These are phyloP conservation scores for Microdochium bolleyi DNA, from an alignment of 2,329 filamentous ascomycete species.

Conservation along the genomic window DNA sequence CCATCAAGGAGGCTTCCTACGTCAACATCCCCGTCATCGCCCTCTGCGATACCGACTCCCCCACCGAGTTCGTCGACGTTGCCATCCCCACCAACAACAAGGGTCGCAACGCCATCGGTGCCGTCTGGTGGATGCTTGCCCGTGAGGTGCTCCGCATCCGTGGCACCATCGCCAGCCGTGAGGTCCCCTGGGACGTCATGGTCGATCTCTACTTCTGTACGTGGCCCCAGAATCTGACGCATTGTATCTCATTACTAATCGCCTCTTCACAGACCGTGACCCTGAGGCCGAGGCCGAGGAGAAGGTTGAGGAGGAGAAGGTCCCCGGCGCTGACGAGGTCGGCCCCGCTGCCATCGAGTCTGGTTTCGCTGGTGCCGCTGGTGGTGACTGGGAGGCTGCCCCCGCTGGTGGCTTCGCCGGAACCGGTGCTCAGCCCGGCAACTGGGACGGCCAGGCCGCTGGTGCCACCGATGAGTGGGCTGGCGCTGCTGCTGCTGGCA, in stretches of 20 bases:
- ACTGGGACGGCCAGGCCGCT: conserved; percentile 45
- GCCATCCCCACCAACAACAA: conserved; percentile 99
- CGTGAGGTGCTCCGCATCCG: conserved; percentile 99
- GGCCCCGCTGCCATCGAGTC: conserved; percentile 70
- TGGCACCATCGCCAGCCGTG: conserved; percentile 90
- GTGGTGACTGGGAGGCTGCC: conserved; percentile 79
- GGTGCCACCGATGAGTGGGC: conserved; percentile 57
- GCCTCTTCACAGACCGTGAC: conserved; percentile 64
- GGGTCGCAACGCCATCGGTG: conserved; percentile 97
- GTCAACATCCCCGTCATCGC: conserved; percentile 99
- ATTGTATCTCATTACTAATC: conserved; percentile 9
- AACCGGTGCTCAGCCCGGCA: conserved; percentile 43
- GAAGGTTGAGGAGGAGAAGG: conserved; percentile 91
- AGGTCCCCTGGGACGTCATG: conserved; percentile 98
- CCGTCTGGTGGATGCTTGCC: conserved; percentile 99
- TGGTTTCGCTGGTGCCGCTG: conserved; percentile 56
- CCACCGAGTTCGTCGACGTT: conserved; percentile 98
- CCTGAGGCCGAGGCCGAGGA: conserved; percentile 99
- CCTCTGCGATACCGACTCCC: conserved; percentile 98
- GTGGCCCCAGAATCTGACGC: conserved; percentile 19
- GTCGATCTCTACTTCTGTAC: conserved; percentile 98
- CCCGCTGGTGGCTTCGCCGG: conserved; percentile 50
- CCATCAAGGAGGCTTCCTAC: conserved; percentile 99
- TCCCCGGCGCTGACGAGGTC: conserved; percentile 76
- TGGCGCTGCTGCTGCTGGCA: conserved; percentile 48